Conservation (phyloP, 345 rosid genomes). For the Ceriops tagal region DNA sequence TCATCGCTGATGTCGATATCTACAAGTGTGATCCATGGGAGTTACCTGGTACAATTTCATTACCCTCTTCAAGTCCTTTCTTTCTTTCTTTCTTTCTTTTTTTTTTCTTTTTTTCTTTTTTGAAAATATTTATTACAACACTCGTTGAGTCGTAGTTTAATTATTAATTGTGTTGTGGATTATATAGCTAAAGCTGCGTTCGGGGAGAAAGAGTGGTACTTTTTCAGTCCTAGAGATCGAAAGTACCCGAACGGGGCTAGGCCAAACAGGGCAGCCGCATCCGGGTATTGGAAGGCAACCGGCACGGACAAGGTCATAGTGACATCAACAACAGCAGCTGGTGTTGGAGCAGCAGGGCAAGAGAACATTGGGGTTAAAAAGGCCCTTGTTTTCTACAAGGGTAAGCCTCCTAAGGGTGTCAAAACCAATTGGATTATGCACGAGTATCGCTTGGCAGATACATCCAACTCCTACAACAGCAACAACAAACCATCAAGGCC, state of each 20-base stretch:
- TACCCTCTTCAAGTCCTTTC: not conserved
- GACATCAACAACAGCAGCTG: constrained; percentile 26
- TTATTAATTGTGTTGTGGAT: not conserved
- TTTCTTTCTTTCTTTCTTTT: not conserved
- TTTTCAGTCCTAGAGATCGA: constrained; percentile 92
- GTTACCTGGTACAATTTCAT: constrained; percentile 52
- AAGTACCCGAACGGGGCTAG: constrained; percentile 97
- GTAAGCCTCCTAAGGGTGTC: constrained; percentile 90
- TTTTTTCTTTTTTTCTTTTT: too few species aligned
- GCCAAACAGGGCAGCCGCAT: constrained; percentile 95
- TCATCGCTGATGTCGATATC: constrained; percentile 91
- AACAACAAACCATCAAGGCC: constrained; percentile 37
- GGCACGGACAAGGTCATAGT: constrained; percentile 84
- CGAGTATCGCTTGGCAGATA: constrained; percentile 74
- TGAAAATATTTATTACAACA: not conserved
- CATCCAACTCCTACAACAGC: constrained; percentile 18
- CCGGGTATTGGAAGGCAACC: constrained; percentile 98
- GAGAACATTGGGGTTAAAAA: constrained; percentile 85
- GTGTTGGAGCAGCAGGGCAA: constrained; percentile 12
- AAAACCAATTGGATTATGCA: constrained; percentile 99
- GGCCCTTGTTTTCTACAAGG: constrained; percentile 89
- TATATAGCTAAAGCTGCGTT: constrained; percentile 58
- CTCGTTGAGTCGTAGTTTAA: not conserved
- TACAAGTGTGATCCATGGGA: constrained; percentile 98
- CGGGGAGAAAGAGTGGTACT: constrained; percentile 99